These are phyloP conservation scores for Rhodotorula sp. DNA, from an alignment of 1,284 basidiomycete species.

Conservation along the genomic window DNA sequence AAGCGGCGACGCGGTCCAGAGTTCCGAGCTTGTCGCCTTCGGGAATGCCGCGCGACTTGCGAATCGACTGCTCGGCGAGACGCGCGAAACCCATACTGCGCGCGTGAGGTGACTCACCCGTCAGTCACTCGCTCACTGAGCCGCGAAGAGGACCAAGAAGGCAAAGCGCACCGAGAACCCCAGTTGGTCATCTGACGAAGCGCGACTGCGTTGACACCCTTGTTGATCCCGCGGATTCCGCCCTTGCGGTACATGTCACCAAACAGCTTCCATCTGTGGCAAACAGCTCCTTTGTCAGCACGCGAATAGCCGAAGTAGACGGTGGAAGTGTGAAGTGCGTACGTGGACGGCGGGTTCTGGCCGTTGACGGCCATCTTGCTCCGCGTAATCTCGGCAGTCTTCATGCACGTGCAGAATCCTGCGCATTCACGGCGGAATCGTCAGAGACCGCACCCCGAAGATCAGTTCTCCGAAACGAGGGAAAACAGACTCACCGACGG, in stretches of 20 bases:
- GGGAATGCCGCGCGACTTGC: slow-evolving; percentile 66
- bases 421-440: not conserved
- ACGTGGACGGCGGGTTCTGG: slow-evolving; percentile 82
- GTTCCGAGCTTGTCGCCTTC: slow-evolving; percentile 74
- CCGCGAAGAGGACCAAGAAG: not conserved
- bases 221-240: slow-evolving; percentile 95
- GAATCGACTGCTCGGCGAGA: slow-evolving; percentile 79
- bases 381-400: slow-evolving; percentile 86
- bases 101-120: not conserved
- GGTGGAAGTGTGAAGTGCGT: slow-evolving; percentile 7
- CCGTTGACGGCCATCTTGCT: slow-evolving; percentile 91
- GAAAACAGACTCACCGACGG: slow-evolving; percentile 74
- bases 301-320: too few species aligned
- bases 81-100: slow-evolving; percentile 92
- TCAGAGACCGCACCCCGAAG: not conserved
- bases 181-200: slow-evolving; percentile 79
- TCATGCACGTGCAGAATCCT: slow-evolving; percentile 46
- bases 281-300: too few species aligned
- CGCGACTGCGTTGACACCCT: slow-evolving; percentile 98
- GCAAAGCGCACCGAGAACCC: slow-evolving; percentile 76
- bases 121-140: not conserved
- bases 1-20: slow-evolving; percentile 82
- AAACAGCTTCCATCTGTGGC: slow-evolving; percentile 69
- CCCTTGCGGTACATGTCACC: slow-evolving; percentile 90
- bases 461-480: not conserved